These are phyloP conservation scores for Pichia heedii DNA, from an alignment of 805 yeast species.

Conservation along the genomic window DNA sequence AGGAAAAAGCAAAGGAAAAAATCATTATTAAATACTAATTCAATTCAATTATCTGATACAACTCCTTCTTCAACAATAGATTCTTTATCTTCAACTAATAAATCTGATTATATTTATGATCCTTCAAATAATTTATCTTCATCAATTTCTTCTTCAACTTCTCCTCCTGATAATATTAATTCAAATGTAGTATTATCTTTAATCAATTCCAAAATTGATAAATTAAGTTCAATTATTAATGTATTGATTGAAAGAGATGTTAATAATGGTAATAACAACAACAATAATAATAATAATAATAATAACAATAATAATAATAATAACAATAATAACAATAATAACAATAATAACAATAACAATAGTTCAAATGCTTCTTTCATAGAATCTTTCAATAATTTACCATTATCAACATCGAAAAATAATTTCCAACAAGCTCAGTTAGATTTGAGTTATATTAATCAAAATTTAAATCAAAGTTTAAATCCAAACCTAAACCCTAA, in stretches of 20 bases:
- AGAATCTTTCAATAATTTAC: neutral
- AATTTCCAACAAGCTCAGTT: neutral
- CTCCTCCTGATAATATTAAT: neutral
- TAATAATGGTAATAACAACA: neutral
- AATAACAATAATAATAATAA: no score
- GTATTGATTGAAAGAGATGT: neutral
- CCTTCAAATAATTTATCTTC: neutral
- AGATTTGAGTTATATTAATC: neutral
- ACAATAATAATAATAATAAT: neutral
- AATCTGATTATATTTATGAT: neutral
- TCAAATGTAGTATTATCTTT: neutral
- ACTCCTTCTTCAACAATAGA: neutral
- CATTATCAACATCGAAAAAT: neutral
- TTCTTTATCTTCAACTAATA: neutral
- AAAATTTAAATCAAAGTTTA: neutral
- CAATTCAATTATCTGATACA: neutral
- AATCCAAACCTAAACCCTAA: neutral
- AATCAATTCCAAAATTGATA: constrained; percentile 5
- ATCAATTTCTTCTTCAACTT: neutral
- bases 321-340: neutral
- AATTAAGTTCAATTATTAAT: neutral
- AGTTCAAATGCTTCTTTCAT: neutral
- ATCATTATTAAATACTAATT: neutral
- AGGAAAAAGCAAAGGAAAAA: neutral
- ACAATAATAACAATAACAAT: neutral